Conservation (phyloP, 2,329 filamentous ascomycete species). For the Neophaeococcomyces aloes region DNA sequence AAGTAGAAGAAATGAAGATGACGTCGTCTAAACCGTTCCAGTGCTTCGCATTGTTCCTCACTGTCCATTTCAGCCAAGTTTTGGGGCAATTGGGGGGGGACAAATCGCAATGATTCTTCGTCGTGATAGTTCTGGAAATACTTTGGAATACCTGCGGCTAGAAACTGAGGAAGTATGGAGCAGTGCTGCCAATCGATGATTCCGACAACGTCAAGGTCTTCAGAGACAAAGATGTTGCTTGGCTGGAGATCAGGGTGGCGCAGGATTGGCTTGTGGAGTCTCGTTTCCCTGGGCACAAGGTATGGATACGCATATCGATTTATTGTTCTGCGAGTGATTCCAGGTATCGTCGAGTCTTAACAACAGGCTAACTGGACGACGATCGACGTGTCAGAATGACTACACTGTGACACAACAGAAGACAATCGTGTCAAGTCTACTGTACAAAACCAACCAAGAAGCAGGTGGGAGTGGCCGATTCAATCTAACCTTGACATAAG, state of each 20-base stretch:
- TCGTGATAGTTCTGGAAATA: conserved; percentile 32
- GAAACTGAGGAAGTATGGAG: conserved; percentile 28
- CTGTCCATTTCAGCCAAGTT: conserved; percentile 5
- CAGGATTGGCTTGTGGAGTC: conserved; percentile 14
- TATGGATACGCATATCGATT: too few species aligned
- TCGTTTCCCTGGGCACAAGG: too few species aligned
- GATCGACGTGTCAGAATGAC: too few species aligned
- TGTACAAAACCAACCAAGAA: too few species aligned
- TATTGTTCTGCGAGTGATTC: too few species aligned
- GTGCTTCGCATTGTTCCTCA: not conserved
- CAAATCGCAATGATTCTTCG: conserved; percentile 16
- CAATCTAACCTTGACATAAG: too few species aligned
- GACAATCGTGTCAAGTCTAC: too few species aligned
- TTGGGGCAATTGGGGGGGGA: conserved; percentile 1
- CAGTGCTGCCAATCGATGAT: conserved; percentile 36
- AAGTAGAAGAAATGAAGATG: conserved; percentile 9
- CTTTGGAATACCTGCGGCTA: conserved; percentile 30
- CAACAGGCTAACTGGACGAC: too few species aligned
- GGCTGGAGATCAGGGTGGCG: conserved; percentile 24
- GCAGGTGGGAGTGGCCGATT: too few species aligned
- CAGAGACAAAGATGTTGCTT: conserved; percentile 24
- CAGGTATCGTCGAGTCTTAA: too few species aligned
- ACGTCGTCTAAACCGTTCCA: conserved; percentile 3
- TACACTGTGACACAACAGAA: too few species aligned
- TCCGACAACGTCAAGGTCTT: conserved; percentile 26